Conservation (phyloP, 768 basidiomycete genomes). For the Psilocybe subaeruginosa region DNA sequence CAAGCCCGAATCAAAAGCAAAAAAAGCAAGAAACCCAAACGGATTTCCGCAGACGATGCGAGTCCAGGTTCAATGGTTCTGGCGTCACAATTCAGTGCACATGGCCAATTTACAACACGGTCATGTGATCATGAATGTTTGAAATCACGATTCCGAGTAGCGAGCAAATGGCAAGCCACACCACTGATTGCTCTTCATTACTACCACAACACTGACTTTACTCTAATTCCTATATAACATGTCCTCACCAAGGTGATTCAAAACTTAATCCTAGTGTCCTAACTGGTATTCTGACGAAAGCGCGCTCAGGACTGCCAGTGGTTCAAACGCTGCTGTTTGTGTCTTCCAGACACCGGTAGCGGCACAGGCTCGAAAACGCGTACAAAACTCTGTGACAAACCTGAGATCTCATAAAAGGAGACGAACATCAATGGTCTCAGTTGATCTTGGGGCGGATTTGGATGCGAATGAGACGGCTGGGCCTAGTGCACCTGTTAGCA, state of each 20-base stretch:
- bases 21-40: neutral
- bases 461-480: slow-evolving; percentile 9
- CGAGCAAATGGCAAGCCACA: no score
- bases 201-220: neutral
- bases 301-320: neutral
- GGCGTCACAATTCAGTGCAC: neutral
- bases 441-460: slow-evolving; percentile 17
- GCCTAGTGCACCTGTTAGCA: slow-evolving; percentile 8
- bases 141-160: neutral
- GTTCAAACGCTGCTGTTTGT: slow-evolving; percentile 16
- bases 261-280: neutral
- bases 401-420: slow-evolving; percentile 26
- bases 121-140: neutral
- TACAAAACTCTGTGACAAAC: slow-evolving; percentile 27
- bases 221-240: neutral
- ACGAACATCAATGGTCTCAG: slow-evolving; percentile 20
- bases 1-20: neutral
- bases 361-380: slow-evolving; percentile 14
- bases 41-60: neutral
- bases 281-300: no score
- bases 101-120: neutral
- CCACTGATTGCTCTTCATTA: neutral
- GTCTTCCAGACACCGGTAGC: slow-evolving; percentile 20
- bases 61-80: neutral
- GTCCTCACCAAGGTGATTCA: neutral